Percentiles rank a stretch among this genome's conserved stretches.
These are phyloP conservation scores for carrot (Daucus carota) DNA, from an alignment of 129 eudicot genomes.

Conservation along the genomic window DNA sequence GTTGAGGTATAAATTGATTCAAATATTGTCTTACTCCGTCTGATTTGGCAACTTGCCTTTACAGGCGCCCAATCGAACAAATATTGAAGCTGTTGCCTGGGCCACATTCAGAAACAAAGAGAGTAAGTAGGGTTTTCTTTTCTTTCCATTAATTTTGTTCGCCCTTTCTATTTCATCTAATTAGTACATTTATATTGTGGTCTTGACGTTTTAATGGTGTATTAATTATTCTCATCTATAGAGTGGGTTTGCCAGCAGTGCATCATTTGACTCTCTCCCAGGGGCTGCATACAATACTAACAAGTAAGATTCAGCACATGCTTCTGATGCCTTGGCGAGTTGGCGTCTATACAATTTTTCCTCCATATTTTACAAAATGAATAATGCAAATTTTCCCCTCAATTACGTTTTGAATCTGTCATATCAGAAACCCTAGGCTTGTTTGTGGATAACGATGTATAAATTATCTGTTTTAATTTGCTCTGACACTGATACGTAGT, in stretches of 20 bases:
- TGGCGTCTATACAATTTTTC: background rate
- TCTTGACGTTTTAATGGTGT: background rate
- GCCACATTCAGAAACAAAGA: slow-evolving; percentile 76
- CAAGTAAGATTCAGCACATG: slow-evolving; percentile 33
- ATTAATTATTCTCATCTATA: slow-evolving; percentile 18
- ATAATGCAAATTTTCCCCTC: too few species aligned
- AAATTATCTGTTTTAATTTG: too few species aligned
- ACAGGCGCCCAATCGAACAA: slow-evolving; percentile 94
- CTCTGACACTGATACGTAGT: too few species aligned
- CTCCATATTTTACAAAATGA: too few species aligned
- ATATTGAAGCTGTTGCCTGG: slow-evolving; percentile 88
- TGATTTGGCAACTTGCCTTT: slow-evolving; percentile 14
- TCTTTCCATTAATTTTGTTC: background rate
- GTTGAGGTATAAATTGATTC: background rate
- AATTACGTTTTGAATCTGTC: too few species aligned
- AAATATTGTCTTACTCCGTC: slow-evolving; percentile 4
- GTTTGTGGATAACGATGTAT: too few species aligned
- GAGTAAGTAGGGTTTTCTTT: slow-evolving; percentile 29
- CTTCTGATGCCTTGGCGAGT: background rate
- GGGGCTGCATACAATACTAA: slow-evolving; percentile 45
- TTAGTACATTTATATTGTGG: background rate
- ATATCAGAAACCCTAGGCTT: too few species aligned
- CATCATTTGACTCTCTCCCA: slow-evolving; percentile 49
- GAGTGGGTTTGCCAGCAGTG: slow-evolving; percentile 69
- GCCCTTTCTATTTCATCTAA: background rate